Evolutionary conservation across 345 rosid genomes (phyloP), one percentile per base, ranked within the genome.

Genomic region (Eucalyptus tenuipes): DNA sequence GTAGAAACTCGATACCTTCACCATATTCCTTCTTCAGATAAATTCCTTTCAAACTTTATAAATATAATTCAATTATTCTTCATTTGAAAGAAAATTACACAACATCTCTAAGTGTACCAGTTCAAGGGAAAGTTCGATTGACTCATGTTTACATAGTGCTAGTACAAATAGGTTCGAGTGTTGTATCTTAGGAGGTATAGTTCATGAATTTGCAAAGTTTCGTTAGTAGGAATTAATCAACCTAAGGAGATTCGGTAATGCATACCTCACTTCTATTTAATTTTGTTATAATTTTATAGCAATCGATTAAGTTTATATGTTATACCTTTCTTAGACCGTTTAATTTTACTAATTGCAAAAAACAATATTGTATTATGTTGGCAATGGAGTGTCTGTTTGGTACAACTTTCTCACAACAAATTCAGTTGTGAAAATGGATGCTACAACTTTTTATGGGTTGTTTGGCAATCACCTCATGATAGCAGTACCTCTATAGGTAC

Each of bases 11-110:
- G 10, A 52, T 20, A 52, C 25, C 5, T 52, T 52, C 57, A 52
- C 57, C 0, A 55, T 0, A 55, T 55, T 22, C 6, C 6, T 55
- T 55, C 29, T 22, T 25, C 6, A 24, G 7, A 55, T 22, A 0
- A 55, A 0, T 0, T 24, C 1, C 29, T 9, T 55, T 55, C 29
- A 10, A 22, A 24, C 13, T 55, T 24, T 24, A 24, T 25, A 55
- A 55, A 55, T 55, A 22, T 6, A 55, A 55, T 22, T 22, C 61
- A 55, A 24, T 22, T 55, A 55, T 55, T 55, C 29, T 55, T 55
- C 29, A 55, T 55, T 24, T 24, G 29, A 55, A 24, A 55, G 29
- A 12, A 55, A 25, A 55, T 10, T 22, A 24, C 61, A 55, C 61
- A 55, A 55, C 29, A 55, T 24, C 61, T 55, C 61, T 55, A 9